Evolutionary conservation across 1,139 yeast species (phyloP).

Genomic region (Hyphopichia wangnamkhiaoensis): DNA sequence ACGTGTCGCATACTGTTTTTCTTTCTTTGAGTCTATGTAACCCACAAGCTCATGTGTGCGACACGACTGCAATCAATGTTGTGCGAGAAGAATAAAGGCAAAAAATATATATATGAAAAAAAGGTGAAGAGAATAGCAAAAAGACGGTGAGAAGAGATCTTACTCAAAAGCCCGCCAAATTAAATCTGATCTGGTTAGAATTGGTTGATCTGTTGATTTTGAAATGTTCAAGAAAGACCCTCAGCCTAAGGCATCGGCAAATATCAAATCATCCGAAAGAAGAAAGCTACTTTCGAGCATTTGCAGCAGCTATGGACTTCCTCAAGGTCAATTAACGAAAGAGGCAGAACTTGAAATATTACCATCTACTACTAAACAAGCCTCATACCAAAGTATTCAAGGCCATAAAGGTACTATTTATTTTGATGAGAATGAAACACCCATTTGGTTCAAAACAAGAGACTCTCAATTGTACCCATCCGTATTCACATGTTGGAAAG

Average conservation of each 20-base stretch:
- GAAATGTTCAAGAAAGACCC: constrained; percentile 68
- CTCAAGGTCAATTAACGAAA: constrained; percentile 44
- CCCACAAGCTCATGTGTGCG: neutral
- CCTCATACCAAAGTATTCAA: constrained; percentile 58
- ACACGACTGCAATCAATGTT: neutral
- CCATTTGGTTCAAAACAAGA: constrained; percentile 70
- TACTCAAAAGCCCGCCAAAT: too few species aligned
- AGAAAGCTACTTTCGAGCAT: constrained; percentile 56
- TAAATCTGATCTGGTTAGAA: too few species aligned
- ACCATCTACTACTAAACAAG: constrained; percentile 66
- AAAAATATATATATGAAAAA: neutral
- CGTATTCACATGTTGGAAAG: constrained; percentile 69
- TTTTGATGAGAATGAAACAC: constrained; percentile 62
- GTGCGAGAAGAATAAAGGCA: neutral
- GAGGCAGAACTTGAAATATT: constrained; percentile 51
- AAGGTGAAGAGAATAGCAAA: neutral
- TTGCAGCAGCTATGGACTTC: constrained; percentile 45
- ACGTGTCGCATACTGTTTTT: neutral
- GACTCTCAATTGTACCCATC: constrained; percentile 67
- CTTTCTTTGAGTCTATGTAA: neutral
- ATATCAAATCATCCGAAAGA: constrained; percentile 80
- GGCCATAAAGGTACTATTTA: constrained; percentile 64
- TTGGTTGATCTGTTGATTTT: neutral
- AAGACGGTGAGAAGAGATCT: neutral
- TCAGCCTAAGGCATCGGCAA: constrained; percentile 70